Conservation (phyloP, 176 grass and related monocot species). For the Bromus sterilis region DNA sequence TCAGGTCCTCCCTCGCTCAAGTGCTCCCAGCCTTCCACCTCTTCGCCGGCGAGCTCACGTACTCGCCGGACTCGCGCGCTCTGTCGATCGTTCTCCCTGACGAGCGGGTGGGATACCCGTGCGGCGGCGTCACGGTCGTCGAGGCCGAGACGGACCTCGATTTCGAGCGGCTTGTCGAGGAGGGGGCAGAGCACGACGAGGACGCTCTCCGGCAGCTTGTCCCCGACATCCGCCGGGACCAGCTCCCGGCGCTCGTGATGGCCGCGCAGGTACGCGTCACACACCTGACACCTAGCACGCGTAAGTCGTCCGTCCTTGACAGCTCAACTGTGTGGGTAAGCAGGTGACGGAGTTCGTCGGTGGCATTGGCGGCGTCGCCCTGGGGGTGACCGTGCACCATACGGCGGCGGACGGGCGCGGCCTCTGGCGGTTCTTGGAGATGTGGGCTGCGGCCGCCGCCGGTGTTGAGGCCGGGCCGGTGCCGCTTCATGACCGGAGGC, state of each 20-base stretch:
- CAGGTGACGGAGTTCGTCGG: conserved; percentile 33
- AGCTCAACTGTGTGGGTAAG: not conserved
- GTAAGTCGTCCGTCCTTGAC: not conserved
- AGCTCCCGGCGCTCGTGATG: conserved; percentile 18
- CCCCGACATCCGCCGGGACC: not conserved
- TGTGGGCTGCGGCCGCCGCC: not conserved
- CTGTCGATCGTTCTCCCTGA: not conserved
- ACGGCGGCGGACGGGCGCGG: conserved; percentile 7
- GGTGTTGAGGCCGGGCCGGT: not conserved
- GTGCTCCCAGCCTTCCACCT: conserved; percentile 21
- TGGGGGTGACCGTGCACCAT: conserved; percentile 22
- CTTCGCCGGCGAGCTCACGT: not conserved
- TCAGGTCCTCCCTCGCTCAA: conserved; percentile 1
- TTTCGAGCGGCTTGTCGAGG: not conserved
- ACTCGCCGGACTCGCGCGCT: not conserved
- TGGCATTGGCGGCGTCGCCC: not conserved
- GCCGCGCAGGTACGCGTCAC: conserved; percentile 1
- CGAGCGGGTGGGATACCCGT: not conserved
- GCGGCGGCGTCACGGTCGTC: conserved; percentile 2
- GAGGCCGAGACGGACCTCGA: conserved; percentile 28
- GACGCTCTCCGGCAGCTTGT: not conserved
- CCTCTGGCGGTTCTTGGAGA: conserved; percentile 23
- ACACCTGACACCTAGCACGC: not conserved
- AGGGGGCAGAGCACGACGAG: not conserved
- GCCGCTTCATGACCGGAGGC: conserved; percentile 12